Evolutionary conservation across 306 rosid species (phyloP), one percentile per base, ranked within the genome.

Genomic region (Prunus dulcis): DNA sequence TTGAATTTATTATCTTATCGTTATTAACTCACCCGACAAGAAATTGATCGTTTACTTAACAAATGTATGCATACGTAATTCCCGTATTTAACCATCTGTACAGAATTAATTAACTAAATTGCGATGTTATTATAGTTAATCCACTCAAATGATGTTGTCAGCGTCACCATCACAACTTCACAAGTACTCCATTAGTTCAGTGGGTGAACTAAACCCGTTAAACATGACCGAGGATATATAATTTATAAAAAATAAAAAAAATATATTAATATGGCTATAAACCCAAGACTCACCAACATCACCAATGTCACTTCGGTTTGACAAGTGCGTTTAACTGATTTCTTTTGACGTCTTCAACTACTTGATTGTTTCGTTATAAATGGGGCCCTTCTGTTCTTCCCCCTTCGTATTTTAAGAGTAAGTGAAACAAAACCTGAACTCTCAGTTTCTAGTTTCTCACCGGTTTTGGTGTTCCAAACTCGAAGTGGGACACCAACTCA

Each of bases 201-300:
- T 90, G 69, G 97, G 96, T 94, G 84, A 90, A 90, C 98, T 75
- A 90, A 94, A 90, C 92, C 97, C 49, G 77, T 82, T 85, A 50
- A 51, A 8, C 71, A 65, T 83, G 81, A 56, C 47, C 10, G 17
- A 2, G 45, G 52, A 11, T 6, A 66, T 14, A 11, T 0, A 0
- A 6, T 47, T 20, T 43, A 63, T 12, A 45, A 9, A 73, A 5
- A 32, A 45, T 18, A n/a, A 74, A 5, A 23, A 15, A 55, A 7
- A 15, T n/a, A 41, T 23, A 72, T 6, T 20, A 22, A 30, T 2
- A 65, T 52, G 25, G 45, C 12, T 58, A 38, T 55, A 81, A 73
- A 5, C 69, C 52, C 43, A 56, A 78, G 72, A 43, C 49, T 52
- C 80, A 88, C 87, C 91, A 75, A 89, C 91, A 91, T 79, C 98